Conservation (phyloP, 768 basidiomycete species). For the Multifurca ochricompacta region DNA sequence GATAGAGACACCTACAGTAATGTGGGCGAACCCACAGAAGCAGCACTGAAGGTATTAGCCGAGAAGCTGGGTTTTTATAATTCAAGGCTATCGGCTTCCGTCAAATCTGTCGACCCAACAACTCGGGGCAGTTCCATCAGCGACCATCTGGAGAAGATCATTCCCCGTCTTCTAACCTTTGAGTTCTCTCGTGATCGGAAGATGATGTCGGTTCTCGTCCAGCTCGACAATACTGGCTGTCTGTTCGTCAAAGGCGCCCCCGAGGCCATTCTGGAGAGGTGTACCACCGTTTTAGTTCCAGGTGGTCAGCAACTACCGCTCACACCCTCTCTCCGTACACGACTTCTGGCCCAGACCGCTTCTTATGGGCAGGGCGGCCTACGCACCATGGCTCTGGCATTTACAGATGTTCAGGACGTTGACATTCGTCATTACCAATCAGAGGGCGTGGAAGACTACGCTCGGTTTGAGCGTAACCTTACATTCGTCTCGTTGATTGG, state of each 20-base stretch:
- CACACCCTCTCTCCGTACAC: slow-evolving; percentile 48
- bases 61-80: slow-evolving; percentile 87
- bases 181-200: slow-evolving; percentile 98
- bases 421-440: slow-evolving; percentile 78
- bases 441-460: slow-evolving; percentile 71
- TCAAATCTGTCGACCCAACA: slow-evolving; percentile 47
- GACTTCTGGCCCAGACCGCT: slow-evolving; percentile 57
- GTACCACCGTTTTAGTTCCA: slow-evolving; percentile 57
- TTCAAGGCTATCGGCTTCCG: slow-evolving; percentile 45
- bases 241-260: slow-evolving; percentile 95
- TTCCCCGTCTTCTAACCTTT: slow-evolving; percentile 83
- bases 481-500: slow-evolving; percentile 94
- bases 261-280: slow-evolving; percentile 88
- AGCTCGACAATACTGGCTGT: slow-evolving; percentile 56
- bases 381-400: slow-evolving; percentile 88
- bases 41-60: slow-evolving; percentile 87
- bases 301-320: slow-evolving; percentile 59
- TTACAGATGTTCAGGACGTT: slow-evolving; percentile 66
- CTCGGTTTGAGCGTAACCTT: slow-evolving; percentile 84
- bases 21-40: slow-evolving; percentile 96
- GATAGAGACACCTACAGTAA: slow-evolving; percentile 74
- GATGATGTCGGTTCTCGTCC: slow-evolving; percentile 96
- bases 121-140: slow-evolving; percentile 78
- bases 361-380: slow-evolving; percentile 77
- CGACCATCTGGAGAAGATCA: slow-evolving; percentile 66